phyloP scores from a whole-genome alignment of 495 filamentous ascomycete species.

The Cercophora newfieldiana region DNA sequence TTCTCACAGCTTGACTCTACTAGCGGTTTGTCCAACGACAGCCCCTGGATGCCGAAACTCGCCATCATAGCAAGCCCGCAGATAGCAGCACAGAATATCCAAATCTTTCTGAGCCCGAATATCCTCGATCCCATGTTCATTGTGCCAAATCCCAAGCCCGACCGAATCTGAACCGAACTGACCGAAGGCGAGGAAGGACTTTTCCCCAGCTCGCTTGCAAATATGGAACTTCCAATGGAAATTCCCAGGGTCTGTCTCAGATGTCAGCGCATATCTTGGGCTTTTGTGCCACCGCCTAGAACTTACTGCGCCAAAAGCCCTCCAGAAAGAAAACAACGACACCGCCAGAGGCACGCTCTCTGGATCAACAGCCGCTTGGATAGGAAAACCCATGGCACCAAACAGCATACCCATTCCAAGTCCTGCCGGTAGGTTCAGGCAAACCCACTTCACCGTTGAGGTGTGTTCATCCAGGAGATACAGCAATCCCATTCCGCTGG shows the following conservation, averaged over 20 bases:
- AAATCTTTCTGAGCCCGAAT: not conserved
- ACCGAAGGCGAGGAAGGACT: not conserved
- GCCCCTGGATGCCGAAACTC: not conserved
- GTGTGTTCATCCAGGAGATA: conserved; percentile 48
- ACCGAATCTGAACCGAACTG: not conserved
- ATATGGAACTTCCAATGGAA: not conserved
- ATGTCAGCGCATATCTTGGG: not conserved
- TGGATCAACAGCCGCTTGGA: conserved; percentile 43
- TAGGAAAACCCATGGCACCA: conserved; percentile 46
- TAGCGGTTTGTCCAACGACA: not conserved
- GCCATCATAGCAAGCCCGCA: not conserved
- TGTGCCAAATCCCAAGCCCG: not conserved
- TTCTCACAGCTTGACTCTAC: not conserved
- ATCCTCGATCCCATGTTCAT: not conserved
- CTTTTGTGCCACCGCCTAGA: too few relatives aligned
- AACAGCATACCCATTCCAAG: conserved; percentile 57
- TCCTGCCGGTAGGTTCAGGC: conserved; percentile 51
- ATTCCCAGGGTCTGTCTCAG: not conserved
- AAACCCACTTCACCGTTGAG: conserved; percentile 48
- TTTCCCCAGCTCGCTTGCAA: not conserved
- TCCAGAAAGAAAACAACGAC: conserved; percentile 57
- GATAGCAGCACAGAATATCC: not conserved
- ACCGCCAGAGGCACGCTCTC: conserved; percentile 54
- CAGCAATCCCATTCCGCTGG: conserved; percentile 47
- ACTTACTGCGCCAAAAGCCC: conserved; percentile 48